Evolutionary conservation across 169 alveolate species (phyloP).

Genomic region (Eimeria brunetti): DNA sequence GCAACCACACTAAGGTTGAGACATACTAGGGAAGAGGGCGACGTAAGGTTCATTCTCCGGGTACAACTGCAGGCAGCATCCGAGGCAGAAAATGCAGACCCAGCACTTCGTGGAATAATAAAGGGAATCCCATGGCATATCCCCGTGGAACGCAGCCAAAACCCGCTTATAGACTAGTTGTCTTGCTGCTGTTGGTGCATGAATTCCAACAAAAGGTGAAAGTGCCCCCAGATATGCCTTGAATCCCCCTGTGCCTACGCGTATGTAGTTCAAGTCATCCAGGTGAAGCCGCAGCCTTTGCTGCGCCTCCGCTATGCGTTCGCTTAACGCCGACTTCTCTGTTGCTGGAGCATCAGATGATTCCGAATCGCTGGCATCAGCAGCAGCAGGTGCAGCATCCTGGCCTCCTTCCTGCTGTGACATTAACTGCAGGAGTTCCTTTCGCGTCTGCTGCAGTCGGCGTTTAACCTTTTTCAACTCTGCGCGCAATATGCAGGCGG

Average conservation of each 20-base stretch:
- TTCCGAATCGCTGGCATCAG: background rate
- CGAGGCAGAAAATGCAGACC: background rate
- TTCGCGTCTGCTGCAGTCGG: constrained; percentile 68
- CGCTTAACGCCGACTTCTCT: background rate
- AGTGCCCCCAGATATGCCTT: background rate
- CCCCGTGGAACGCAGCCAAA: background rate
- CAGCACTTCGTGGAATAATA: background rate
- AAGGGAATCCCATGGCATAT: background rate
- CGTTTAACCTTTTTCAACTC: constrained; percentile 69
- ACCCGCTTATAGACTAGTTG: background rate
- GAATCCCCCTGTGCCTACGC: background rate
- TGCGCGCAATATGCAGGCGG: background rate
- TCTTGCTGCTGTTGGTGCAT: background rate
- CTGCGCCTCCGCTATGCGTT: constrained; percentile 57
- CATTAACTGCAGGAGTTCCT: constrained; percentile 22
- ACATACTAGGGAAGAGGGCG: constrained; percentile 73
- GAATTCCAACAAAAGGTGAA: background rate
- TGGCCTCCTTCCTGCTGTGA: constrained; percentile 17
- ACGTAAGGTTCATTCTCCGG: constrained; percentile 76
- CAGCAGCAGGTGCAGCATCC: constrained; percentile 1
- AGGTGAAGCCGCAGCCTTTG: constrained; percentile 46
- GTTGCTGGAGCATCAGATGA: background rate
- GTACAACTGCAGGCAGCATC: constrained; percentile 32
- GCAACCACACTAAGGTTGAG: background rate
- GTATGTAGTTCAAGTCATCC: constrained; percentile 60